These are phyloP conservation scores for Amniculicola lignicola DNA, from an alignment of 495 filamentous ascomycete species.

Conservation along the genomic window DNA sequence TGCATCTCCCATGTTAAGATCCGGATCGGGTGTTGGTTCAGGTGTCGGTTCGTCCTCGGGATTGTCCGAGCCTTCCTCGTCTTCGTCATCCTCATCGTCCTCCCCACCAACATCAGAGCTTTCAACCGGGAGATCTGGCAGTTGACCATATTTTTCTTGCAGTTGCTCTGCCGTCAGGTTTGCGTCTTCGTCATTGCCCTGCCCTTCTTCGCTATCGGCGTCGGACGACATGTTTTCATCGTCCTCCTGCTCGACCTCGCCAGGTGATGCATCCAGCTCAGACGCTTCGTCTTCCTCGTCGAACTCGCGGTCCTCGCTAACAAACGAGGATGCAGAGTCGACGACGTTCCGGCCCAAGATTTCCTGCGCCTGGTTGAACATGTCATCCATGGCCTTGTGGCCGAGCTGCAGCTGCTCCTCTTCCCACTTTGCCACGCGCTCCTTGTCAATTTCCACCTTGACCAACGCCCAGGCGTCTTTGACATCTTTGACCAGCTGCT, in stretches of 20 bases:
- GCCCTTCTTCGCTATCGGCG: constrained; percentile 28
- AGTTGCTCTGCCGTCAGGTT: constrained; percentile 28
- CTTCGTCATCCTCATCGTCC: constrained; percentile 64
- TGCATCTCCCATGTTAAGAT: constrained; percentile 28
- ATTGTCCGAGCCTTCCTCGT: constrained; percentile 49
- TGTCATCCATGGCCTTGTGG: constrained; percentile 77
- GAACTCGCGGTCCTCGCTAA: constrained; percentile 36
- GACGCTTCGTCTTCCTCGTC: constrained; percentile 25
- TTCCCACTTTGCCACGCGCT: constrained; percentile 73
- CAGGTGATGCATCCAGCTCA: not conserved
- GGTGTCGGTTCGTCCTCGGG: constrained; percentile 27
- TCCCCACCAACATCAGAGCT: constrained; percentile 61
- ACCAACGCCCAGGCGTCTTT: constrained; percentile 77
- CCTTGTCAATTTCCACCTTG: constrained; percentile 67
- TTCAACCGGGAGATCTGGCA: constrained; percentile 33
- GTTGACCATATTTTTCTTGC: constrained; percentile 28
- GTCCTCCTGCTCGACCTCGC: constrained; percentile 44
- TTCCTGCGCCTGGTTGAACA: constrained; percentile 57
- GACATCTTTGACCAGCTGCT: constrained; percentile 65
- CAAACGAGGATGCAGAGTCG: constrained; percentile 38
- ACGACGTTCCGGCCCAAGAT: constrained; percentile 25
- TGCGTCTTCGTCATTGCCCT: constrained; percentile 31
- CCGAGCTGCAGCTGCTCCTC: constrained; percentile 77
- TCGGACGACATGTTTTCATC: constrained; percentile 37
- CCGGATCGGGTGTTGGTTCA: constrained; percentile 19